Base-by-base conservation (phyloP, 331 rosid genomes). In the Spiraea crenata region DNA sequence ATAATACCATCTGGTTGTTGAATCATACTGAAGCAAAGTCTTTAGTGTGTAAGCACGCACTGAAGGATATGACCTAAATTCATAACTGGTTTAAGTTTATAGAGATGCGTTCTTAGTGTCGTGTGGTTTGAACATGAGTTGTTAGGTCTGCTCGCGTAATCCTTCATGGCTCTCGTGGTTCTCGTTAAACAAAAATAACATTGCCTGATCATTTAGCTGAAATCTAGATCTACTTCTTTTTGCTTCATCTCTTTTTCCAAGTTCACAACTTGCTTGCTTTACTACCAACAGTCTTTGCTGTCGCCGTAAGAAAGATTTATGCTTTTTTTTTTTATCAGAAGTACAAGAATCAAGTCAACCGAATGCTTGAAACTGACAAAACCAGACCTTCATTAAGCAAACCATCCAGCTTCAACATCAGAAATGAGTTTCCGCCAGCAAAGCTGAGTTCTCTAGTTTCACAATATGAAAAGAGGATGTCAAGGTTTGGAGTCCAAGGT, bases 271-370 rank as follows among this genome's bases (percentile, higher is more conserved):
- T n/a, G 40, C n/a, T 17, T 73, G 34, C 52, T 12, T 34, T 51
- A 9, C 42, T n/a, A n/a, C 47, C 46, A 10, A 52, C 52, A 20
- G 16, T 5, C 64, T n/a, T 9, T 37, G 49, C 15, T 2, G 6
- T 25, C 46, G 51, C 46, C 44, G 51, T 40, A 20, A 19, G 17
- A 45, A n/a, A 47, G 10, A 41, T 37, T 42, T 57, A 35, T 34
- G 16, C 51, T 34, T 31, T 16, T 37, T 17, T n/a, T 50, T 49
- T 55, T 69, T 19, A 34, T 67, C 77, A 83, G 84, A 83, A 76
- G 37, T 80, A 64, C 65, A 76, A 77, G 62, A 56, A 76, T 20
- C 73, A 69, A 48, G 70, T 63, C 38, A 41, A 65, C n/a, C 35
- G 39, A 35, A 59, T 69, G 35, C n/a, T 42, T 7, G 67, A 20